A percentile compares a stretch with the other conserved stretches of the same genome.
Evolutionary conservation across 768 basidiomycete species (phyloP).

Genomic region (Tylopilus rubrobrunneus): DNA sequence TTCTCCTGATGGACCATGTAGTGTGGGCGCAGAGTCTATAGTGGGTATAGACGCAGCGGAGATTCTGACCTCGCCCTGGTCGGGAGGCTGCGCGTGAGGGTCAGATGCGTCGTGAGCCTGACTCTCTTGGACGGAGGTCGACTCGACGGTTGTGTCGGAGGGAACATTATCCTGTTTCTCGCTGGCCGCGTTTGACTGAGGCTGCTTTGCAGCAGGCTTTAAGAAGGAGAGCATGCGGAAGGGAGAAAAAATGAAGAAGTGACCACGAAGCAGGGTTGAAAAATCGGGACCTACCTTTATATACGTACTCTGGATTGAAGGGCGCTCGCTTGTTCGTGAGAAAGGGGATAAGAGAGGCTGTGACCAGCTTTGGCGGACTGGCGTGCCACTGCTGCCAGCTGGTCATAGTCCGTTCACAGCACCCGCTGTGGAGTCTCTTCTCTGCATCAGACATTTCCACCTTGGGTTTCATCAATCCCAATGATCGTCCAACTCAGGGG

Average conservation of each 20-base stretch:
- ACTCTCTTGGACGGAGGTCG: slow-evolving; percentile 1
- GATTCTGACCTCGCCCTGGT: slow-evolving; percentile 8
- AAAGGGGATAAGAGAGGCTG: slow-evolving; percentile 7
- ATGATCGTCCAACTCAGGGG: slow-evolving; percentile 11
- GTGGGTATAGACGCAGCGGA: slow-evolving; percentile 22
- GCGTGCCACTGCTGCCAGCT: neutral
- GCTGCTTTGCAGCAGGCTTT: slow-evolving; percentile 18
- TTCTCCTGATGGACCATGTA: slow-evolving; percentile 14
- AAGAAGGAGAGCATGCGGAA: slow-evolving; percentile 25
- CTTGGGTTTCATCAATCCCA: neutral
- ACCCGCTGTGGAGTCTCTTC: neutral
- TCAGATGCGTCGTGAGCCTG: neutral
- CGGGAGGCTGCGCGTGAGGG: neutral
- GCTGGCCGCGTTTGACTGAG: neutral
- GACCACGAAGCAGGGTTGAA: slow-evolving; percentile 3
- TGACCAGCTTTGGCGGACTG: neutral
- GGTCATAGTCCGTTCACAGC: neutral
- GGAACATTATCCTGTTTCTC: neutral
- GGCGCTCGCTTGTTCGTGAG: slow-evolving; percentile 27
- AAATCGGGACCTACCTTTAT: slow-evolving; percentile 14
- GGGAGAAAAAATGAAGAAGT: neutral
- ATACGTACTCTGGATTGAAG: slow-evolving; percentile 20
- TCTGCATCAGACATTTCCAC: neutral
- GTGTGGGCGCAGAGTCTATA: slow-evolving; percentile 22
- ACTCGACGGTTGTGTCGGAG: slow-evolving; percentile 3